Base-by-base conservation (phyloP, 164 flowering plant species). In the Liquidambar formosana region DNA sequence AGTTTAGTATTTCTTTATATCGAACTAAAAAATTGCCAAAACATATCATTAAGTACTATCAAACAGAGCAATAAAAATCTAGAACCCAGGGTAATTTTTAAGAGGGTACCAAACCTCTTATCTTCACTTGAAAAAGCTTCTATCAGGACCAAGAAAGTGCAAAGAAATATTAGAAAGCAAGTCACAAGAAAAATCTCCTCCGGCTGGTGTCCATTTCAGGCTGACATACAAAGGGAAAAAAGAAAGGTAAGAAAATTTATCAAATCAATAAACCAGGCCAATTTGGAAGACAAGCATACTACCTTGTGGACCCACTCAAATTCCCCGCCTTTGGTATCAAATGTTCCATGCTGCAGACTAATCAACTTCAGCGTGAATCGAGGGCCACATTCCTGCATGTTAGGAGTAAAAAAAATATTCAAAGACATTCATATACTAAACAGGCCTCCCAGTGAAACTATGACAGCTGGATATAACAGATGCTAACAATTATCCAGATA, bases 231-330 rank as follows among this genome's bases (percentile, higher is more conserved):
- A 65, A 68, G 8, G 16, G 22, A 23, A 33, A 33, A 33, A 33
- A 33, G 6, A 33, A 33, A 33, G 6, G 41, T 49, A 15, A 49
- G 21, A 49, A 33, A 2, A 2, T 33, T 33, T 33, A 33, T 33
- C 41, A 33, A 33, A 33, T 33, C 41, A 33, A 33, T 33, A 33
- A 33, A 33, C 41, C 41, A 33, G 41, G 6, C 41, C 41, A 33
- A 33, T 33, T 33, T 33, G 41, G 41, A 33, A 2, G 41, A 33
- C 41, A 14, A 13, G n/a, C 44, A 68, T 46, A 11, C n/a, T 85
- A 92, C 99, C 99, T 95, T 95, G 80, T 89, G 97, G 76, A 84
- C 94, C 99, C 99, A 95, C 74, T 93, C 99, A 77, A 75, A 91
- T 78, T 95, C 99, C 22, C 99, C 99, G 14, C 94, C 90, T 76